phyloP scores from a whole-genome alignment of 257 asterid genomes.

The Solanum gracilifrons region DNA sequence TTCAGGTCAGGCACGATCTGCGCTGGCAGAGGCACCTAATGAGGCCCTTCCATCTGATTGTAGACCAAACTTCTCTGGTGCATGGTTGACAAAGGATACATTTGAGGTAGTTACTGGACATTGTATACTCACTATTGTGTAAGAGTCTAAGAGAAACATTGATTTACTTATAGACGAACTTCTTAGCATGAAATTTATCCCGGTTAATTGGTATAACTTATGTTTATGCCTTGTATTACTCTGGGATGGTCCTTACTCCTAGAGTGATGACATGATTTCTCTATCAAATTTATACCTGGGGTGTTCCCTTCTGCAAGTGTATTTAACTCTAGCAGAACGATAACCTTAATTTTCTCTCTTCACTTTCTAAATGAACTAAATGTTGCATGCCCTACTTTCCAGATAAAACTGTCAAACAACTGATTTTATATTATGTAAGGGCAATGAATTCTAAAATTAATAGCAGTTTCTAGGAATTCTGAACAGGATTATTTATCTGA shows the following conservation, averaged over 20 bases:
- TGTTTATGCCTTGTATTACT: not conserved
- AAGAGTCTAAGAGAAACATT: not conserved
- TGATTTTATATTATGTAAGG: not conserved
- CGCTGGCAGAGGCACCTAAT: constrained; percentile 87
- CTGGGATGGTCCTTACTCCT: not conserved
- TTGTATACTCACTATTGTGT: constrained; percentile 1
- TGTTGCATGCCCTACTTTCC: not conserved
- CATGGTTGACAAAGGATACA: constrained; percentile 85
- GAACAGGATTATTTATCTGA: not conserved
- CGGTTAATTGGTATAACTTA: not conserved
- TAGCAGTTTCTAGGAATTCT: not conserved
- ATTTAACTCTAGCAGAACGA: not conserved
- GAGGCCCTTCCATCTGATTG: constrained; percentile 89
- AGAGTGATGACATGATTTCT: not conserved
- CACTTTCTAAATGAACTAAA: not conserved
- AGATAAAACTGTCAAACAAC: not conserved
- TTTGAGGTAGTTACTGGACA: constrained; percentile 44
- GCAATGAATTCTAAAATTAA: not conserved
- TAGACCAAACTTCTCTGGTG: constrained; percentile 84
- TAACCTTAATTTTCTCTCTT: not conserved
- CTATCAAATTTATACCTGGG: not conserved
- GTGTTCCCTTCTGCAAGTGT: not conserved
- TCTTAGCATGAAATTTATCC: not conserved
- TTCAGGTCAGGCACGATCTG: constrained; percentile 70
- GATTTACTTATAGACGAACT: not conserved